phyloP scores from a whole-genome alignment of 2,329 filamentous ascomycete genomes.

The Verticillium tricorpus region DNA sequence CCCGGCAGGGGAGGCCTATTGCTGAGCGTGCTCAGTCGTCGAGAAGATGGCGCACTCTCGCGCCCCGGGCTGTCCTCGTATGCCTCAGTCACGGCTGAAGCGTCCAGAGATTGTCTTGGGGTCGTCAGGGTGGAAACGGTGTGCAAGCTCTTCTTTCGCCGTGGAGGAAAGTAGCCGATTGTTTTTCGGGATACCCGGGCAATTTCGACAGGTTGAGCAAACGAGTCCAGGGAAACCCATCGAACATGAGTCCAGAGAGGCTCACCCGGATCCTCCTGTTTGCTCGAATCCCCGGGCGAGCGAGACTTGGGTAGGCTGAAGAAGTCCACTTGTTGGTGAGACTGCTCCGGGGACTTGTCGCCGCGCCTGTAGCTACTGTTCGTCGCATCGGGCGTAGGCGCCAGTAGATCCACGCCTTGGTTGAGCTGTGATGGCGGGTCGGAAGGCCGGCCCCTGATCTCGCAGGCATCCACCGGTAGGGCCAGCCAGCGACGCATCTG shows the following conservation, averaged over 20 bases:
- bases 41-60: slow-evolving; percentile 22
- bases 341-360: background rate
- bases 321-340: slow-evolving; percentile 20
- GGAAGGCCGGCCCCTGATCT: slow-evolving; percentile 69
- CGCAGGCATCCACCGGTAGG: slow-evolving; percentile 85
- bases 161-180: slow-evolving; percentile 87
- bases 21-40: slow-evolving; percentile 38
- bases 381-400: slow-evolving; percentile 36
- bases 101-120: slow-evolving; percentile 61
- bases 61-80: slow-evolving; percentile 10
- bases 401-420: slow-evolving; percentile 45
- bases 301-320: slow-evolving; percentile 7
- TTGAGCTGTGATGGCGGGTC: slow-evolving; percentile 43
- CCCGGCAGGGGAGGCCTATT: slow-evolving; percentile 23
- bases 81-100: slow-evolving; percentile 1
- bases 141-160: slow-evolving; percentile 76
- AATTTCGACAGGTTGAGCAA: slow-evolving; percentile 71
- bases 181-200: slow-evolving; percentile 75
- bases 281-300: background rate
- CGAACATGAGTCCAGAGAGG: slow-evolving; percentile 79
- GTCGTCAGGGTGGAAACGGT: slow-evolving; percentile 63
- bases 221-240: slow-evolving; percentile 77
- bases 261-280: slow-evolving; percentile 47
- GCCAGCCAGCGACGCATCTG: slow-evolving; percentile 78
- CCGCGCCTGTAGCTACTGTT: background rate